A percentile compares a stretch with the other conserved stretches of the same genome.
These are phyloP conservation scores for Chloranthus sessilifolius DNA, from an alignment of 164 flowering plant species.

Conservation along the genomic window DNA sequence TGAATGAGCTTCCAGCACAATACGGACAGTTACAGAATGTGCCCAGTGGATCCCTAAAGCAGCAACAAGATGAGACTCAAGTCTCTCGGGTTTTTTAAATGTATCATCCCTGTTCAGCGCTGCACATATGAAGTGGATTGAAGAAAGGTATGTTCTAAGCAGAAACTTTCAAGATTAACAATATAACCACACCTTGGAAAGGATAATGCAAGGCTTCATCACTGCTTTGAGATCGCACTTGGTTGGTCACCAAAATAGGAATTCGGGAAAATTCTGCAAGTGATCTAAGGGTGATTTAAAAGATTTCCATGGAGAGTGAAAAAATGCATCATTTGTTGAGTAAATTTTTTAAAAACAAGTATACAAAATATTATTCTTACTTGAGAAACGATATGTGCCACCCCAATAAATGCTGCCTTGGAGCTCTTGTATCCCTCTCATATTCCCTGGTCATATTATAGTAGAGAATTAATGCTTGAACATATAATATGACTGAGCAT, in stretches of 20 bases:
- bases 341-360: no score
- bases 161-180: constrained; percentile 4
- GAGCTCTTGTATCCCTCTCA: constrained; percentile 29
- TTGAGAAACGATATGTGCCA: constrained; percentile 87
- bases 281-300: constrained; percentile 37
- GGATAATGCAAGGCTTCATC: constrained; percentile 38
- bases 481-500: not conserved
- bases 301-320: constrained; percentile 3
- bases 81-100: constrained; percentile 23
- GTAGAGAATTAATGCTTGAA: constrained; percentile 2
- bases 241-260: constrained; percentile 80
- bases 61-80: constrained; percentile 67
- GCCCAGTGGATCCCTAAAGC: constrained; percentile 86
- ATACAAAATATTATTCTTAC: constrained; percentile 30
- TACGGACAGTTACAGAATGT: constrained; percentile 76
- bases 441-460: constrained; percentile 42
- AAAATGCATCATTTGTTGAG: constrained; percentile 1
- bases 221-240: constrained; percentile 61
- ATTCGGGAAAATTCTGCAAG: constrained; percentile 74
- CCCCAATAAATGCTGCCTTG: constrained; percentile 48
- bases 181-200: constrained; percentile 51
- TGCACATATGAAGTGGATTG: no score
- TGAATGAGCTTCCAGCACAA: constrained; percentile 69
- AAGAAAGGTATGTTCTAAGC: constrained; percentile 1
- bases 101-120: constrained; percentile 25